These are phyloP conservation scores for Wallacemonas sp. DNA, from an alignment of 208 protist species.

Conservation along the genomic window DNA sequence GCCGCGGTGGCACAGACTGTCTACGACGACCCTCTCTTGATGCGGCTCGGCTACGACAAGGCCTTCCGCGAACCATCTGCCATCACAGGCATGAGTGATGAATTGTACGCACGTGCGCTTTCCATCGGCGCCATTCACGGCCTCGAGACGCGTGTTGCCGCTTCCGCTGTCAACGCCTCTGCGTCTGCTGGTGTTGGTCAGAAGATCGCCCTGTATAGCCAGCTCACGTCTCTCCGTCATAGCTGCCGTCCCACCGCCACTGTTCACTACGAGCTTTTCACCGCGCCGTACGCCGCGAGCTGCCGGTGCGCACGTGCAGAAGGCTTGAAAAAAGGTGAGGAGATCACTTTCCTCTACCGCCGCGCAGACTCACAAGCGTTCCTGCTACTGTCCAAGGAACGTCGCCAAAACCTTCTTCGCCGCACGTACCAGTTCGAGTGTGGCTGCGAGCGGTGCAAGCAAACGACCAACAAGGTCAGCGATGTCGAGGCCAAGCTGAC, in stretches of 20 bases:
- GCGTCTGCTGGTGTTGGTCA: conserved; percentile 9
- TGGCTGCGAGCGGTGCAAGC: conserved; percentile 37
- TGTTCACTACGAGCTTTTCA: conserved; percentile 36
- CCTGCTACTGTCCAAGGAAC: conserved; percentile 45
- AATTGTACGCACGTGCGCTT: conserved; percentile 28
- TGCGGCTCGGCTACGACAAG: conserved; percentile 16
- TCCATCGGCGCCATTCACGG: conserved; percentile 36
- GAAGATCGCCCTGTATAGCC: conserved; percentile 38
- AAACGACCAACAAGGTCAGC: conserved; percentile 8
- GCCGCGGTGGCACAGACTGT: conserved; percentile 29
- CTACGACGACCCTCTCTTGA: conserved; percentile 22
- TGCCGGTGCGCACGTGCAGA: conserved; percentile 34
- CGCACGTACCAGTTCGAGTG: conserved; percentile 47
- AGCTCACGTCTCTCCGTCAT: conserved; percentile 39
- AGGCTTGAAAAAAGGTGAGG: conserved; percentile 36
- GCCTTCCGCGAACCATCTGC: conserved; percentile 30
- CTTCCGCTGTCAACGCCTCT: not conserved
- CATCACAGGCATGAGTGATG: conserved; percentile 32
- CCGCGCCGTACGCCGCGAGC: conserved; percentile 34
- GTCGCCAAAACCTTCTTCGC: conserved; percentile 35
- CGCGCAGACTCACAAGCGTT: conserved; percentile 50
- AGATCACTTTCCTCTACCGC: conserved; percentile 47
- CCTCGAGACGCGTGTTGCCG: conserved; percentile 18
- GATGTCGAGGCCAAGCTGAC: conserved; percentile 44
- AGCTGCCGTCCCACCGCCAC: conserved; percentile 53